Evolutionary conservation across 768 basidiomycete genomes (phyloP), one percentile per base, ranked within the genome.

Genomic region (Infundibulicybe gibba): DNA sequence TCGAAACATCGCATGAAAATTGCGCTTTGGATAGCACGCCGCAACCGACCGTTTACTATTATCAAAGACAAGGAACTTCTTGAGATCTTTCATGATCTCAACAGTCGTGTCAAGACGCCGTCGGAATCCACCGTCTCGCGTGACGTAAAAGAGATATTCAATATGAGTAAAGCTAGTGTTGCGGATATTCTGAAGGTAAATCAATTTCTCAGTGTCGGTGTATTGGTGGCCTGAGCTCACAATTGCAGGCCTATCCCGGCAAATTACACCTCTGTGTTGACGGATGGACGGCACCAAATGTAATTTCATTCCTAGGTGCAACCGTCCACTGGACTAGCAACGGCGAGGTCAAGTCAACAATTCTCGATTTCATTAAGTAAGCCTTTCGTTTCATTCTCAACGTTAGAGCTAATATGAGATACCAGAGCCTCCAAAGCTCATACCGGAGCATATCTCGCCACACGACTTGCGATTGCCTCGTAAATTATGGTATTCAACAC

Each of bases 261-360:
- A 50, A 54, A 32, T 11, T 66, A 17, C 62, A 64, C 44, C 41
- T 63, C 6, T 44, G 59, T 16, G 39, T 64, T 19, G 62, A 66
- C 41, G 61, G 63, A 4, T 65, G 62, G 62, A 62, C 62, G 0
- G 54, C 58, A 1, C 63, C 63, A 1, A 55, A 63, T 13, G 48
- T 61, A 6, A 47, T 56, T 15, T 54, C 55, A 1, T 63, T 62
- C 41, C 53, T 67, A 8, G 61, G 64, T 2, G 52, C 60, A 5
- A 60, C 60, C 3, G 49, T 57, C 8, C 50, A 55, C 41, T 59
- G 53, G 47, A 34, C 59, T 17, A 17, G 40, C 3, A 43, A 58
- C 10, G 59, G 55, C 10, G 39, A 56, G 25, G 48, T 62, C 30
- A 40, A 43, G 12, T 43, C 47, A 3, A 32, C 56, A 2, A 56